A percentile compares a stretch with the other conserved stretches of the same genome.
These are phyloP conservation scores for Rhynchospora tenuis DNA, from an alignment of 176 grass and related monocot genomes.

Conservation along the genomic window DNA sequence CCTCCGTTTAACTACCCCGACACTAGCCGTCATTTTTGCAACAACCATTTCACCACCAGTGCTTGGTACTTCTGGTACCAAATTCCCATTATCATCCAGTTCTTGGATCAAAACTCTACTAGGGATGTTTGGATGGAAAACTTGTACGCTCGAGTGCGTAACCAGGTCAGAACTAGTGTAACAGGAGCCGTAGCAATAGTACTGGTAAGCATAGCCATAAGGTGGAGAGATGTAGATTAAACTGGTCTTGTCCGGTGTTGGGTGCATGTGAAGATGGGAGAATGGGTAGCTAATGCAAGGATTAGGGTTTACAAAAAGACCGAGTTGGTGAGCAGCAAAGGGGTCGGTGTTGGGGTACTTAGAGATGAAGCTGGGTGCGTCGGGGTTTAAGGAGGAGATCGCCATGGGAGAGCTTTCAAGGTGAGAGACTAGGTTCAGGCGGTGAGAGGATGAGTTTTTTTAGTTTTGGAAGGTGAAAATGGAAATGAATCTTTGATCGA, in stretches of 20 bases:
- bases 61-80: not conserved
- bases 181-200: not conserved
- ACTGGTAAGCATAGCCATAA: not conserved
- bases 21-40: rapidly evolving
- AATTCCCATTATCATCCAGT: not conserved
- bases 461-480: too few species aligned
- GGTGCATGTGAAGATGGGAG: not conserved
- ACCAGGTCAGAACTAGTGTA: not conserved
- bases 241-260: not conserved
- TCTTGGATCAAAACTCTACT: not conserved
- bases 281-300: not conserved
- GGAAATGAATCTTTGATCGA: too few species aligned
- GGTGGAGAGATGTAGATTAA: not conserved
- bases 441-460: too few species aligned
- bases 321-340: not conserved
- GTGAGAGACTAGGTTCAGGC: not conserved
- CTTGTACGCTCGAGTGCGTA: not conserved
- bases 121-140: not conserved
- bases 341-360: not conserved
- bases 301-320: not conserved
- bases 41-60: not conserved
- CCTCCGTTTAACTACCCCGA: not conserved
- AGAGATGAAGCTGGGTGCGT: not conserved
- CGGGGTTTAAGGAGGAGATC: not conserved
- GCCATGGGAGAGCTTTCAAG: not conserved